These are phyloP conservation scores for Chloromonas sp. DNA, from an alignment of 163 green algal genomes.

Conservation along the genomic window DNA sequence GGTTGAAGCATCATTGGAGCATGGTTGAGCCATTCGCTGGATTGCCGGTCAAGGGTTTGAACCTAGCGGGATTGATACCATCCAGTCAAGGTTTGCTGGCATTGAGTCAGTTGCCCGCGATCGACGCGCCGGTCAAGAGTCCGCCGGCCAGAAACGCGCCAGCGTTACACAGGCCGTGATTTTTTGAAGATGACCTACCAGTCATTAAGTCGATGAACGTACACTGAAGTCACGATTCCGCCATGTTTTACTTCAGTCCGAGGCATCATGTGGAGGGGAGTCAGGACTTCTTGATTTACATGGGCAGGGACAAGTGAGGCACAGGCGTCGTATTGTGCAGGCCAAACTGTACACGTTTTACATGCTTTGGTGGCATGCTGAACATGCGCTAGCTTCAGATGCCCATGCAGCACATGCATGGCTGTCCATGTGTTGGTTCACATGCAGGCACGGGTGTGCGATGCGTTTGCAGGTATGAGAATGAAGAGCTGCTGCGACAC, in stretches of 20 bases:
- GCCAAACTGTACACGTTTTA: not conserved
- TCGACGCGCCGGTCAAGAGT: no score
- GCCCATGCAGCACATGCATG: not conserved
- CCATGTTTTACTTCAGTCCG: not conserved
- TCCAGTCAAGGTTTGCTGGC: no score
- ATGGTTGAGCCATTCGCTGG: no score
- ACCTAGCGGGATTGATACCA: no score
- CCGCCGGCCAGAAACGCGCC: no score
- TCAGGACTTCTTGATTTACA: conserved; percentile 83
- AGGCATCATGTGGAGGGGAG: conserved; percentile 17
- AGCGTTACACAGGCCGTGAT: no score
- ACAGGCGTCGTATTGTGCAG: not conserved
- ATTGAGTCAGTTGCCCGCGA: no score
- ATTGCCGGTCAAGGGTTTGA: no score
- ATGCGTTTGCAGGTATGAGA: conserved; percentile 79
- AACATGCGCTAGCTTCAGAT: not conserved
- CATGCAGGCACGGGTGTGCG: conserved; percentile 25
- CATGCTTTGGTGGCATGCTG: not conserved
- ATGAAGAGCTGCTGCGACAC: conserved; percentile 93
- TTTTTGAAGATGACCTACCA: no score
- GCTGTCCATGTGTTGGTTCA: not conserved
- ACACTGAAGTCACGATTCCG: no score
- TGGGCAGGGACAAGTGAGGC: conserved; percentile 57
- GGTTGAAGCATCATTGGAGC: no score
- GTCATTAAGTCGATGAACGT: no score